Percentiles rank a stretch among this genome's conserved stretches.
Evolutionary conservation across 441 rosid genomes (phyloP).

Genomic region (Bruguiera hainesii): DNA sequence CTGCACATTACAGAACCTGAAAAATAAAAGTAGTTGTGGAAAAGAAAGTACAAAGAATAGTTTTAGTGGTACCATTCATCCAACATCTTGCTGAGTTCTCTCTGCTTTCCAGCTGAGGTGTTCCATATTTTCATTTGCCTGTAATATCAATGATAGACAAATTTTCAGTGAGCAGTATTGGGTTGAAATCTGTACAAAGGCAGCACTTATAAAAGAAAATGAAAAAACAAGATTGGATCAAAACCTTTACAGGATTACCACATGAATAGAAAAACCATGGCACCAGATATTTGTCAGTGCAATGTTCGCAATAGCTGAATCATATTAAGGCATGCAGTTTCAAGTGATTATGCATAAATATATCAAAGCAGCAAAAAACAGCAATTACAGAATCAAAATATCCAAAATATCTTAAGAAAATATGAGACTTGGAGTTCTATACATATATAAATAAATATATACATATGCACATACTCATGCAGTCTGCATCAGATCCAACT

Average conservation of each 20-base stretch:
- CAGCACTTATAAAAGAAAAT: not conserved
- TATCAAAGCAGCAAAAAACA: too few species aligned
- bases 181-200: not conserved
- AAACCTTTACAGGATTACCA: not conserved
- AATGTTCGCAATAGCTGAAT: too few species aligned
- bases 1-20: not conserved
- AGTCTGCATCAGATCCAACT: too few species aligned
- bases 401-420: too few species aligned
- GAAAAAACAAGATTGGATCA: not conserved
- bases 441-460: too few species aligned
- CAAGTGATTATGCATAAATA: too few species aligned
- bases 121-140: conserved; percentile 97
- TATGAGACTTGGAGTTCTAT: too few species aligned
- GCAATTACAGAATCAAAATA: too few species aligned
- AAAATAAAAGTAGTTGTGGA: not conserved
- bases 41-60: conserved; percentile 20
- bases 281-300: too few species aligned
- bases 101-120: conserved; percentile 79
- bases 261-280: too few species aligned
- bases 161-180: conserved; percentile 2
- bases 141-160: conserved; percentile 18
- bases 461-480: too few species aligned
- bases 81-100: conserved; percentile 83
- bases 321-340: too few species aligned
- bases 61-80: conserved; percentile 78